Percentiles rank a stretch among this genome's conserved stretches.
Conservation (phyloP, 2,329 filamentous ascomycete species). For the Chrysoporthe deuterocubensis region DNA sequence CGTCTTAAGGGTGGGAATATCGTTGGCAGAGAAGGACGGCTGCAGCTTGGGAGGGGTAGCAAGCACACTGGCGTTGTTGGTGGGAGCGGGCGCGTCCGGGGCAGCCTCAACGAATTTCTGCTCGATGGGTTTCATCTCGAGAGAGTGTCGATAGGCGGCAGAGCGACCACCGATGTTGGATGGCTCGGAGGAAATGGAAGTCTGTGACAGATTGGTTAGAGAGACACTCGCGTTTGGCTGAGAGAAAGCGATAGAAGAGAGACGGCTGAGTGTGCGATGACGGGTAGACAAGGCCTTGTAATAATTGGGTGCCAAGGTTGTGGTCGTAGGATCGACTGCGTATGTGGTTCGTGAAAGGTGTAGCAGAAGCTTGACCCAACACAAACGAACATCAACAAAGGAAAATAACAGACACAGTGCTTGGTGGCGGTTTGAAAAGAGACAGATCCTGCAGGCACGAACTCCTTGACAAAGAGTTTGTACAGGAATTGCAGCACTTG, state of each 20-base stretch:
- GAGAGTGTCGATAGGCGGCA: slow-evolving; percentile 59
- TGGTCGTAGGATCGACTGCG: slow-evolving; percentile 66
- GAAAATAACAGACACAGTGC: slow-evolving; percentile 5
- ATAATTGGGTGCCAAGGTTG: slow-evolving; percentile 37
- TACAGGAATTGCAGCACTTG: slow-evolving; percentile 8
- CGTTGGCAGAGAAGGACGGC: slow-evolving; percentile 87
- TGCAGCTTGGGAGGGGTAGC: slow-evolving; percentile 75
- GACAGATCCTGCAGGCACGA: not conserved
- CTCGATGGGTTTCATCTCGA: slow-evolving; percentile 52
- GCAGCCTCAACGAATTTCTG: slow-evolving; percentile 50
- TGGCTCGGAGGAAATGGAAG: slow-evolving; percentile 46
- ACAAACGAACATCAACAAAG: slow-evolving; percentile 27
- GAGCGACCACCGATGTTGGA: slow-evolving; percentile 53
- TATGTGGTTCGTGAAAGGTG: slow-evolving; percentile 80
- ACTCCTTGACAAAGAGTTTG: not conserved
- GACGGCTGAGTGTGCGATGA: slow-evolving; percentile 68
- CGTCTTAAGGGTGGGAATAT: slow-evolving; percentile 84
- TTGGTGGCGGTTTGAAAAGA: not conserved
- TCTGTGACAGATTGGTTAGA: slow-evolving; percentile 41
- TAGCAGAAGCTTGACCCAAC: slow-evolving; percentile 67
- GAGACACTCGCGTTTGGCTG: slow-evolving; percentile 44
- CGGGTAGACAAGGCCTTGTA: slow-evolving; percentile 49
- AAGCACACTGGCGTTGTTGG: slow-evolving; percentile 51
- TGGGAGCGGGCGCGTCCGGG: slow-evolving; percentile 46
- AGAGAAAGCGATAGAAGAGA: slow-evolving; percentile 50